A percentile compares a stretch with the other conserved stretches of the same genome.
Conservation (phyloP, 2,329 filamentous ascomycete species). For the Fusarium sp. region DNA sequence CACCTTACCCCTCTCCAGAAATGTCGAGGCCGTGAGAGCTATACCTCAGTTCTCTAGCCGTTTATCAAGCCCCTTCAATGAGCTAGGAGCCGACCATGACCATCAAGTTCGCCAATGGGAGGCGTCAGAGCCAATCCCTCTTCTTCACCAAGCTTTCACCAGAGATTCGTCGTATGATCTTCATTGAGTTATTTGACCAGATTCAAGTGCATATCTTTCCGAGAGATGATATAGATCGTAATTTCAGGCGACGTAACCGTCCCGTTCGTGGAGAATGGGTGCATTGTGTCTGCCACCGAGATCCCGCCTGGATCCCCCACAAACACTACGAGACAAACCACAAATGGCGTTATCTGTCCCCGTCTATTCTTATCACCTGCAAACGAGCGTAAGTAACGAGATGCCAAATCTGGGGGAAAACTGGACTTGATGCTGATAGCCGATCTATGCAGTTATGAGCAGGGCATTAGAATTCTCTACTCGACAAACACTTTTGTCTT, state of each 20-base stretch:
- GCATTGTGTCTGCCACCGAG: neutral
- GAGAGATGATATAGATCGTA: too few species aligned
- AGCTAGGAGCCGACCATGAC: neutral
- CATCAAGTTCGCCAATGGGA: neutral
- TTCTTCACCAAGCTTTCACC: constrained; percentile 1
- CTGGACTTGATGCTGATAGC: neutral
- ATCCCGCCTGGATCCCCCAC: neutral
- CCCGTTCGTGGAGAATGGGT: neutral
- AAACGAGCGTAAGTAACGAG: constrained; percentile 14
- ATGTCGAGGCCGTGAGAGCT: too few species aligned
- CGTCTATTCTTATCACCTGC: constrained; percentile 9
- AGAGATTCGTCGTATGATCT: constrained; percentile 3
- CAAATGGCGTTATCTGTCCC: neutral
- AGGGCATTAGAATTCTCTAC: neutral
- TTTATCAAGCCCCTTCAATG: too few species aligned
- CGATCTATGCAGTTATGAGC: neutral
- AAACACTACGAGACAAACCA: neutral
- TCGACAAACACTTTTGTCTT: constrained; percentile 3
- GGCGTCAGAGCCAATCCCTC: neutral
- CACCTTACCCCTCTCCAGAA: too few species aligned
- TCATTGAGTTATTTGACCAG: neutral
- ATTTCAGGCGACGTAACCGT: neutral
- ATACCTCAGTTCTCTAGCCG: too few species aligned
- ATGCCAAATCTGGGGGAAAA: too few species aligned
- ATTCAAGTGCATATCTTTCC: neutral